Base-by-base conservation (phyloP, 495 filamentous ascomycete species). In the Chaetomidium leptoderma region DNA sequence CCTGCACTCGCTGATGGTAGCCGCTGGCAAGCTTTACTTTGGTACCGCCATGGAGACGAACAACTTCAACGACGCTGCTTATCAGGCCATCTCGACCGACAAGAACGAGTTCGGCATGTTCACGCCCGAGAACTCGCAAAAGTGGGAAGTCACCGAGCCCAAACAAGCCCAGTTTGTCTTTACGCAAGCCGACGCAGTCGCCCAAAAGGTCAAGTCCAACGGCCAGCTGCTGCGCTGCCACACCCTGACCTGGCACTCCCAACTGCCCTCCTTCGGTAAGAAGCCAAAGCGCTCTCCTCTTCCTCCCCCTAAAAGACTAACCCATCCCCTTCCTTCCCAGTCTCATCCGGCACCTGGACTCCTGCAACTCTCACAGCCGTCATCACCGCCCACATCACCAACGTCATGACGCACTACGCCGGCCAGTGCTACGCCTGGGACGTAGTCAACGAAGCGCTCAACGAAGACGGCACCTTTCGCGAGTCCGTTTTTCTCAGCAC, bases 241-340 rank as follows among this genome's bases (percentile, higher is more conserved):
- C 61, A 82, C 76, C 13, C 69, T 86, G n/a, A 79, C 82, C 4
- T 87, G 81, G 83, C 73, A 84, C 60, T 74, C 72, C 6, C 82
- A 87, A 53, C 65, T 86, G 9, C 81, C 84, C 2, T 69, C 57
- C 27, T 86, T 80, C 74, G 75, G 78, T 71, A 44, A 44, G 40
- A 44, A 14, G 53, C 58, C 11, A 21, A 44, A 14, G 53, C 58
- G 8, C 19, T 14, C 11, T 32, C 24, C 21, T 29, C 19, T 24
- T 39, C 7, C 40, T 7, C 21, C 23, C 24, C 39, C 39, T 2
- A 24, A 19, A n/a, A n/a, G n/a, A n/a, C n/a, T n/a, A n/a, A n/a
- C 14, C 27, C 35, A 30, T 11, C 26, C 3, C 16, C 1, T 17
- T 36, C 14, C 35, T 21, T 16, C 23, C 66, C 72, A n/a, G 78